These are phyloP conservation scores for Mortierella hygrophila DNA, from an alignment of 192 early-diverging fungal species.

Conservation along the genomic window DNA sequence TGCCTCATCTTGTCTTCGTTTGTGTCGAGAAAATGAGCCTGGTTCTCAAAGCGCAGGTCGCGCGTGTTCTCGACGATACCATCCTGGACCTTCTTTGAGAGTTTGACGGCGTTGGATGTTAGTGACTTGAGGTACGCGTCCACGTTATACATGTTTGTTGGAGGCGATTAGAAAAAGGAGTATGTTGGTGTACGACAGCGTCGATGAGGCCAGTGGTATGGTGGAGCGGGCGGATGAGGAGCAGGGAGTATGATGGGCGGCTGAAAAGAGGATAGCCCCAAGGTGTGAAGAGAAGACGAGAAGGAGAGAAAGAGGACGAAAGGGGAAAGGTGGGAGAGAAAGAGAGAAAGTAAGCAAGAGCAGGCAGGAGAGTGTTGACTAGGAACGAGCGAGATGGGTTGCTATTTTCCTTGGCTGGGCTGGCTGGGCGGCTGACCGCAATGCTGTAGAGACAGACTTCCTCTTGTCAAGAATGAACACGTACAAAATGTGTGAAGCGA, in stretches of 20 bases:
- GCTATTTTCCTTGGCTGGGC: too few species aligned
- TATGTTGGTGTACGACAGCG: neutral
- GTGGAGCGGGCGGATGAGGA: neutral
- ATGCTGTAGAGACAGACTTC: too few species aligned
- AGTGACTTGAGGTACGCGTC: constrained; percentile 67
- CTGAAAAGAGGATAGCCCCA: neutral
- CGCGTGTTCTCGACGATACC: constrained; percentile 91
- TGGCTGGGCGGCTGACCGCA: too few species aligned
- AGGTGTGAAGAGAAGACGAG: neutral
- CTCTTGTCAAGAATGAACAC: neutral
- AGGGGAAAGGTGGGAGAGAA: neutral
- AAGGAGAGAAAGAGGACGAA: constrained; percentile 6
- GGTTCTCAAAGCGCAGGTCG: constrained; percentile 83
- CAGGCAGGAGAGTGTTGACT: too few species aligned
- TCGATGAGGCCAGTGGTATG: neutral
- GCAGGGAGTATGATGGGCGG: neutral
- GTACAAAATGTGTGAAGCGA: neutral
- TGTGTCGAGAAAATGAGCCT: constrained; percentile 89
- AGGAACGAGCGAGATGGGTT: too few species aligned
- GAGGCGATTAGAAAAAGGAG: neutral
- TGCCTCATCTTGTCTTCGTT: constrained; percentile 84
- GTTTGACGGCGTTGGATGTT: constrained; percentile 83
- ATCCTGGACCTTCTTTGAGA: constrained; percentile 83
- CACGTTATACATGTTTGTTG: constrained; percentile 44
- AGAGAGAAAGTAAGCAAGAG: neutral